Evolutionary conservation across 2,329 filamentous ascomycete species (phyloP), one percentile per base, ranked within the genome.

Genomic region (Didymella segeticola): DNA sequence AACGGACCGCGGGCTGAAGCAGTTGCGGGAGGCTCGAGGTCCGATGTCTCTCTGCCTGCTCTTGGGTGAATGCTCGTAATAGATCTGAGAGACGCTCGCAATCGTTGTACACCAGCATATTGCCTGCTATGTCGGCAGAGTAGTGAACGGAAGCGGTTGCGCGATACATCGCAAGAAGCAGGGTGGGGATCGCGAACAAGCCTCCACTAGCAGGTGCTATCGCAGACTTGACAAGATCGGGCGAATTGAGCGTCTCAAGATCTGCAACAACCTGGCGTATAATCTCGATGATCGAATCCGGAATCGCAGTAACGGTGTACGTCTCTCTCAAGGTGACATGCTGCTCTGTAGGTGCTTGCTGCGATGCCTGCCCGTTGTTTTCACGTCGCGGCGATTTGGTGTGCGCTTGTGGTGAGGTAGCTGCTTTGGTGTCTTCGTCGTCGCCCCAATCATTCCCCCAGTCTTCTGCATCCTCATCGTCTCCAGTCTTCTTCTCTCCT

Each of bases 251-350:
- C 1, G 78, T 80, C 9, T 84, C 66, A 33, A 80, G 75, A 52
- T 80, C 74, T 37, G 70, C 57, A 56, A 82, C 68, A 7, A 78
- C 71, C 41, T 77, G 57, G 84, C 80, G 78, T 46, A 93, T 85
- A 23, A 90, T 81, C 15, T 84, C 80, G 17, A 93, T 80, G 11
- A 98, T 86, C 4, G 87, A 85, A 56, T 91, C 88, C 0, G 95
- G 93, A 72, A 97, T 89, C 2, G 89, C 89, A 0, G 93, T 97
- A 45, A 96, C 89, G 53, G 87, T 90, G 73, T 96, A 99, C 1
- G 84, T 89, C 75, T 99, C 95, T 57, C 83, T 89, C 37, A 98
- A 77, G 0, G 90, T 89, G 54, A 98, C 78, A 69, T 95, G 89
- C 49, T 86, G 81, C 8, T 79, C 69, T 39, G 56, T 58, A 0